Evolutionary conservation across 2,329 filamentous ascomycete genomes (phyloP), one percentile per base, ranked within the genome.

Genomic region (Pseudogymnoascus sp.): DNA sequence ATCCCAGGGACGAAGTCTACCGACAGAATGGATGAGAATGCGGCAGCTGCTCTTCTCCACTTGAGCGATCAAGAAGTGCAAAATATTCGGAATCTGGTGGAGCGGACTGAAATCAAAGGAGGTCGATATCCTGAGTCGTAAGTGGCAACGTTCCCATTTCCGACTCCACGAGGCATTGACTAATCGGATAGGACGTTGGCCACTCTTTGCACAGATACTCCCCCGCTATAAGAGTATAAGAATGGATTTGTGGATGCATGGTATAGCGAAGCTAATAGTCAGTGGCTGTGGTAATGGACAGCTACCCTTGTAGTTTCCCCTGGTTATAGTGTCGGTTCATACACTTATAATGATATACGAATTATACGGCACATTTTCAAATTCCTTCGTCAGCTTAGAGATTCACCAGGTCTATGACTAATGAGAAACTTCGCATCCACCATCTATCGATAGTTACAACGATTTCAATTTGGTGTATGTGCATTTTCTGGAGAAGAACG

Each of bases 21-120:
- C 8, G n/a, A 4, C 59, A 57, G 5, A 35, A 58, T 61, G 53
- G 60, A 61, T 3, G 60, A 61, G 38, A 61, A 61, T 60, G 33
- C 25, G 9, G 60, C 60, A 9, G 43, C 60, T 60, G 53, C 60
- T 7, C 30, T 60, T n/a, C 43, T 69, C 4, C 38, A 63, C 4
- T 41, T 70, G 38, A 66, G 61, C 6, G 62, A 66, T 9, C 53
- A 68, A 36, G 68, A 70, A 38, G 63, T 69, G 20, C 50, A 64
- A 41, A 62, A 43, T 4, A 63, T 69, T 53, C 63, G 66, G 33
- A 57, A 37, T 7, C 38, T 68, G 53, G 61, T 62, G 22, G 64
- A 68, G 43, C 60, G 57, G 28, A 61, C 62, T 1, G 63, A 67
- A 14, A 64, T 69, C 3, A 15, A 43, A 11, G 68, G 67, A 1